A percentile compares a stretch with the other conserved stretches of the same genome.
These are phyloP conservation scores for Neoboletus magnificus DNA, from an alignment of 768 basidiomycete genomes.

Conservation along the genomic window DNA sequence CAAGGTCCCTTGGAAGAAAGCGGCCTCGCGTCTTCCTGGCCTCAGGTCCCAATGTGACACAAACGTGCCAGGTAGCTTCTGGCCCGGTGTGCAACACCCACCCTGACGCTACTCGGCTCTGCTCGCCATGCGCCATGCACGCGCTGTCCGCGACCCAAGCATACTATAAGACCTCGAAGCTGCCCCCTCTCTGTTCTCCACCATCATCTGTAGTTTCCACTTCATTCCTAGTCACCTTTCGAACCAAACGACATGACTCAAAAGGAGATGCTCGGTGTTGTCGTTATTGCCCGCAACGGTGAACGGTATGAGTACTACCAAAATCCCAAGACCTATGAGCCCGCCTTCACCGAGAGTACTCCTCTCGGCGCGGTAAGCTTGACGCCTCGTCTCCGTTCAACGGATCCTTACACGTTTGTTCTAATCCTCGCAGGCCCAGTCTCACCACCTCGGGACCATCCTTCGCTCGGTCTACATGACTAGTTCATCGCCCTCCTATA, in stretches of 20 bases:
- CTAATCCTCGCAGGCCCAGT: conserved; percentile 49
- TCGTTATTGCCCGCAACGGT: conserved; percentile 77
- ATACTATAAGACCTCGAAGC: conserved; percentile 24
- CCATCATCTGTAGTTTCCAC: conserved; percentile 16
- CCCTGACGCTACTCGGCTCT: conserved; percentile 26
- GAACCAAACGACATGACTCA: conserved; percentile 19
- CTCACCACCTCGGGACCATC: conserved; percentile 57
- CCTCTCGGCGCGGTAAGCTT: conserved; percentile 67
- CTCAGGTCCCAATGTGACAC: conserved; percentile 23
- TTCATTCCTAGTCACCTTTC: conserved; percentile 15
- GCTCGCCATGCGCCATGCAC: conserved; percentile 27
- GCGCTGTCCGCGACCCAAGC: conserved; percentile 20
- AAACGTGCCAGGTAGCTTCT: conserved; percentile 20
- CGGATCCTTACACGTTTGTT: neutral
- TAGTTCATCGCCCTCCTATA: conserved; percentile 63
- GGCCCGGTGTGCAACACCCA: conserved; percentile 13
- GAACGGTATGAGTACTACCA: conserved; percentile 69
- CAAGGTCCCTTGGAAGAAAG: conserved; percentile 26
- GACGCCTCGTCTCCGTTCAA: neutral
- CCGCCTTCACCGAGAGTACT: conserved; percentile 63
- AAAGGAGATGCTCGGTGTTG: conserved; percentile 66
- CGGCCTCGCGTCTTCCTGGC: conserved; percentile 34
- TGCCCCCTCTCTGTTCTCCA: conserved; percentile 9
- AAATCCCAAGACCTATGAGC: conserved; percentile 64
- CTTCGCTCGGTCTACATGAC: conserved; percentile 68